phyloP scores from a whole-genome alignment of 768 basidiomycete species.

The Kwoniella europaea region DNA sequence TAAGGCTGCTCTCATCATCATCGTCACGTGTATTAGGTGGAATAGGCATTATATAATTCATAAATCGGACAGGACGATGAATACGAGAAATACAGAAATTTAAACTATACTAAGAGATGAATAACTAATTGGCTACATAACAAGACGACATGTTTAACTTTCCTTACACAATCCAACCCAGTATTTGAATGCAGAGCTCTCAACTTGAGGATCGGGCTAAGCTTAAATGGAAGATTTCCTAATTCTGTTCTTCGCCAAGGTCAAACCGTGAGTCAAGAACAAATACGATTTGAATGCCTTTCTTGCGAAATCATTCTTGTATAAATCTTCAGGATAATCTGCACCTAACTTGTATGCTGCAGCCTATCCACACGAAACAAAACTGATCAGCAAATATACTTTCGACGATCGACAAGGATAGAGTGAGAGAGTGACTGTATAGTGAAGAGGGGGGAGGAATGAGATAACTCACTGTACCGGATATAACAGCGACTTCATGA shows the following conservation, averaged over 20 bases:
- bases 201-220: background rate
- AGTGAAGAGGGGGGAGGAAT: background rate
- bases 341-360: slow-evolving; percentile 60
- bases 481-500: slow-evolving; percentile 58
- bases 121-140: no score
- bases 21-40: no score
- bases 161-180: no score
- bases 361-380: slow-evolving; percentile 32
- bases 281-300: slow-evolving; percentile 58
- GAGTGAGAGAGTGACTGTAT: no score
- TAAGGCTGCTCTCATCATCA: no score
- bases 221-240: slow-evolving; percentile 8
- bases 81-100: no score
- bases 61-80: no score
- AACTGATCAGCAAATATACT: background rate
- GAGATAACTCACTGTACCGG: slow-evolving; percentile 34
- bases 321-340: slow-evolving; percentile 58
- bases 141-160: no score
- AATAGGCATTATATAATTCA: no score
- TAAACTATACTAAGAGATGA: no score
- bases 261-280: slow-evolving; percentile 53
- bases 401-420: no score
- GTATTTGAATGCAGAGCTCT: background rate
- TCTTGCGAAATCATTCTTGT: slow-evolving; percentile 58
- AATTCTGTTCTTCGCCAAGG: slow-evolving; percentile 47